Percentiles rank a stretch among this genome's conserved stretches.
These are phyloP conservation scores for Dactylellina leptospora DNA, from an alignment of 2,329 filamentous ascomycete genomes.

Conservation along the genomic window DNA sequence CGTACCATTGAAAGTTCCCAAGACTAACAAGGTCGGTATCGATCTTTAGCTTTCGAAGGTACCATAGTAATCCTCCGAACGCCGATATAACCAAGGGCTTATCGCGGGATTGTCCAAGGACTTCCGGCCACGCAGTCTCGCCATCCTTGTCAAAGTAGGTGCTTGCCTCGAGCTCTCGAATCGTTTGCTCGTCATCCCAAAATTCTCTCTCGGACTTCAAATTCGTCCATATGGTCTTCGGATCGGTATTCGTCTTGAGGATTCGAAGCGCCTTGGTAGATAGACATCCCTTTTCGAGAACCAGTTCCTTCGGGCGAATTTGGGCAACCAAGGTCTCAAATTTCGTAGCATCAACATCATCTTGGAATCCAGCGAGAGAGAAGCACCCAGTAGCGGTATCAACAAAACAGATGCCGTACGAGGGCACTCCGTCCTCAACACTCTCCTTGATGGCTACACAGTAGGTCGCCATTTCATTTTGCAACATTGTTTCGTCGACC, in stretches of 20 bases:
- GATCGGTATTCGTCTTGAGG: conserved; percentile 91
- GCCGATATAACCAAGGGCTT: conserved; percentile 90
- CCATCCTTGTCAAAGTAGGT: conserved; percentile 79
- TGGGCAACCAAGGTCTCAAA: conserved; percentile 98
- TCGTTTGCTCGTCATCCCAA: conserved; percentile 82
- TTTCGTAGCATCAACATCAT: conserved; percentile 91
- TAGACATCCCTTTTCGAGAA: conserved; percentile 85
- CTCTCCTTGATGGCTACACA: conserved; percentile 85
- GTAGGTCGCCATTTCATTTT: conserved; percentile 96
- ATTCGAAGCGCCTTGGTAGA: conserved; percentile 91
- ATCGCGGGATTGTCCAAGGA: conserved; percentile 74
- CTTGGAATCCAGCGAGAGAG: conserved; percentile 87
- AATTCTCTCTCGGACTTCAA: conserved; percentile 88
- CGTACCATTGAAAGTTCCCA: conserved; percentile 89
- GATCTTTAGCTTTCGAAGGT: conserved; percentile 85
- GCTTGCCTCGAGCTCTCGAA: conserved; percentile 79
- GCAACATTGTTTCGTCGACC: conserved; percentile 94
- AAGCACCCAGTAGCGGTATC: conserved; percentile 97
- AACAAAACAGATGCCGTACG: conserved; percentile 91
- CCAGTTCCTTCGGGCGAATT: conserved; percentile 83
- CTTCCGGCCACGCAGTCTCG: conserved; percentile 73
- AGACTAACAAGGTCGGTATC: conserved; percentile 87
- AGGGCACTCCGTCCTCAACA: conserved; percentile 75
- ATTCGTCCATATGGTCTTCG: conserved; percentile 94
- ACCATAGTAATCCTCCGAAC: conserved; percentile 86